Conservation (phyloP, 257 asterid species). For the Anisodus tanguticus region DNA sequence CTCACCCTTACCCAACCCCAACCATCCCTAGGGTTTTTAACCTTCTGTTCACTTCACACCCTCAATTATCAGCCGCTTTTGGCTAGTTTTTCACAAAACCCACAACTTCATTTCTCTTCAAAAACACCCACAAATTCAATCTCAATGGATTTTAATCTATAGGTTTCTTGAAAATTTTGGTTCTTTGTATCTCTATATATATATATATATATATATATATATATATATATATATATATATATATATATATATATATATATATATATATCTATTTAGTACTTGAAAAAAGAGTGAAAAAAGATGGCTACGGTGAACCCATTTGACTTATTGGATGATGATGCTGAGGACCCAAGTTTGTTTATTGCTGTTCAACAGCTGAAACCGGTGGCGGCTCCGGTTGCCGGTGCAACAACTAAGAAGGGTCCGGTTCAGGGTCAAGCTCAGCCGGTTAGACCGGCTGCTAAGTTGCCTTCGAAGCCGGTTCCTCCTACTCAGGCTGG, state of each 20-base stretch:
- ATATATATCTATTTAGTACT: background rate
- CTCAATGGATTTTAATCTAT: conserved; percentile 42
- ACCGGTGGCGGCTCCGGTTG: conserved; percentile 24
- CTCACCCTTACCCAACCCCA: background rate
- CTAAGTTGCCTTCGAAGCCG: conserved; percentile 69
- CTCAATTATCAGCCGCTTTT: conserved; percentile 43
- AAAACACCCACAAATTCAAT: background rate
- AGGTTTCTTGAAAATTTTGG: background rate
- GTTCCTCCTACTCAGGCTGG: conserved; percentile 73
- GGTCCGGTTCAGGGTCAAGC: conserved; percentile 42
- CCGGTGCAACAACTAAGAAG: conserved; percentile 44
- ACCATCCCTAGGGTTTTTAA: conserved; percentile 44
- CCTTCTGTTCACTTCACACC: conserved; percentile 5
- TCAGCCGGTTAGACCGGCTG: conserved; percentile 47
- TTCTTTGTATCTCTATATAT: conserved; percentile 32
- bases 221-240: conserved; percentile 25
- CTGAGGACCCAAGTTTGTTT: conserved; percentile 59
- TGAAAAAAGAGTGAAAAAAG: background rate
- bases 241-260: background rate
- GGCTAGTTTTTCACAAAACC: conserved; percentile 39
- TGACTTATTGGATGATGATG: conserved; percentile 68
- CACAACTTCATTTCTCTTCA: background rate
- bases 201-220: conserved; percentile 14
- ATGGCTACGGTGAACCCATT: conserved; percentile 71
- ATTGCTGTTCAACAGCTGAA: conserved; percentile 57